These are phyloP conservation scores for Xanthoconium stramineum DNA, from an alignment of 768 basidiomycete species.

Conservation along the genomic window DNA sequence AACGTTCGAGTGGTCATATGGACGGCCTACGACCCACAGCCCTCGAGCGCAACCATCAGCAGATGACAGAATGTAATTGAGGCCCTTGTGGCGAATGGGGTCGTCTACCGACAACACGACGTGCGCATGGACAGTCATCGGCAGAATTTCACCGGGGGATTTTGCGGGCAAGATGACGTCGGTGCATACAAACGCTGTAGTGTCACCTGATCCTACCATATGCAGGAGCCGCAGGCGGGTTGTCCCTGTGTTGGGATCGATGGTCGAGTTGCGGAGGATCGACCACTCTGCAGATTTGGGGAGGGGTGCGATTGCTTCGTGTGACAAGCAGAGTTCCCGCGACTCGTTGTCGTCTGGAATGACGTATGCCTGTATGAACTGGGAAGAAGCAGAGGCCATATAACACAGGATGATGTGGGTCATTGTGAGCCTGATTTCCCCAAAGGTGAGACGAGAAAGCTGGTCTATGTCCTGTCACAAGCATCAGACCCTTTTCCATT, in stretches of 20 bases:
- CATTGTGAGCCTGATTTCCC: background rate
- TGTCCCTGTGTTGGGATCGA: background rate
- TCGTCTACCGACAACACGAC: background rate
- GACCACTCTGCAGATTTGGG: background rate
- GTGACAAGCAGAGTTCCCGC: background rate
- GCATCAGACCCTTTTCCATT: background rate
- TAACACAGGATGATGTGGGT: background rate
- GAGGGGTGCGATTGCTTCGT: background rate
- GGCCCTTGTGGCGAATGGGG: background rate
- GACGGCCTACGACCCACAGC: background rate
- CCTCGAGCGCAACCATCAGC: background rate
- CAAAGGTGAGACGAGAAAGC: background rate
- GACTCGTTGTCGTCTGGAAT: background rate
- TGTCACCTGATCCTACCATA: too few relatives aligned
- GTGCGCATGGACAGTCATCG: background rate
- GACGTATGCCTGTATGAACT: background rate
- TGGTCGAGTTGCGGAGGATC: background rate
- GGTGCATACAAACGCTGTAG: background rate
- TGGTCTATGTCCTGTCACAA: background rate
- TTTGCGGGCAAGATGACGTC: background rate
- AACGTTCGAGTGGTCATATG: too few relatives aligned
- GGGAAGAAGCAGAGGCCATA: background rate
- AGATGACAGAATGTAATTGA: background rate
- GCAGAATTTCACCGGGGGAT: background rate
- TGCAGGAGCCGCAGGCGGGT: background rate